phyloP scores from a whole-genome alignment of 495 filamentous ascomycete genomes.

The Lasiosphaeria hispida region DNA sequence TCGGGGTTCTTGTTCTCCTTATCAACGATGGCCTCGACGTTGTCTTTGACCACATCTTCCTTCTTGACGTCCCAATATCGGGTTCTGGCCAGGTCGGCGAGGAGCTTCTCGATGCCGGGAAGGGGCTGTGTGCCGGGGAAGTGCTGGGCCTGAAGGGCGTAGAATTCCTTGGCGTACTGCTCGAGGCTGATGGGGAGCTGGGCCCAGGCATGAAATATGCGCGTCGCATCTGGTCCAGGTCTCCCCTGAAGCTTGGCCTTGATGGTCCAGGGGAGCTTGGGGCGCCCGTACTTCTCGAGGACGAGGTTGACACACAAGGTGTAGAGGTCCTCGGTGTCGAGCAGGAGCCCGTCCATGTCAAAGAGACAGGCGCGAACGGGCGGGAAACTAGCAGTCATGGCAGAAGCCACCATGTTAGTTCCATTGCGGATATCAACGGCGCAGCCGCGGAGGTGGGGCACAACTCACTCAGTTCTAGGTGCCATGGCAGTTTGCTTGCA shows the following conservation, averaged over 20 bases:
- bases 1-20: slow-evolving; percentile 14
- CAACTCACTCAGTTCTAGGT: slow-evolving; percentile 40
- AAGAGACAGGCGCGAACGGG: slow-evolving; percentile 91
- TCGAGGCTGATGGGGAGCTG: slow-evolving; percentile 71
- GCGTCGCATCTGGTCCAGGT: slow-evolving; percentile 63
- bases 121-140: slow-evolving; percentile 75
- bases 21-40: slow-evolving; percentile 9
- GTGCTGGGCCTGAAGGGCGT: slow-evolving; percentile 60
- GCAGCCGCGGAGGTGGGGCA: slow-evolving; percentile 6
- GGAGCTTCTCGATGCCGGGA: slow-evolving; percentile 71
- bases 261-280: slow-evolving; percentile 80
- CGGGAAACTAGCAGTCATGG: slow-evolving; percentile 53
- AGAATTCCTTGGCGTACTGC: slow-evolving; percentile 59
- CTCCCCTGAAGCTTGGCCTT: slow-evolving; percentile 96
- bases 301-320: slow-evolving; percentile 78
- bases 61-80: slow-evolving; percentile 42
- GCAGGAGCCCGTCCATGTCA: slow-evolving; percentile 96
- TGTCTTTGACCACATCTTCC: neutral
- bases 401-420: neutral
- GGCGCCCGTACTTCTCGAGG: slow-evolving; percentile 68
- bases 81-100: slow-evolving; percentile 52
- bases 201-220: slow-evolving; percentile 68
- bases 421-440: slow-evolving; percentile 15
- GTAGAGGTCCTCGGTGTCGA: slow-evolving; percentile 93
- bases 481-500: slow-evolving; percentile 30